Conservation (phyloP, 768 basidiomycete genomes). For the Holtermannia corniformis region DNA sequence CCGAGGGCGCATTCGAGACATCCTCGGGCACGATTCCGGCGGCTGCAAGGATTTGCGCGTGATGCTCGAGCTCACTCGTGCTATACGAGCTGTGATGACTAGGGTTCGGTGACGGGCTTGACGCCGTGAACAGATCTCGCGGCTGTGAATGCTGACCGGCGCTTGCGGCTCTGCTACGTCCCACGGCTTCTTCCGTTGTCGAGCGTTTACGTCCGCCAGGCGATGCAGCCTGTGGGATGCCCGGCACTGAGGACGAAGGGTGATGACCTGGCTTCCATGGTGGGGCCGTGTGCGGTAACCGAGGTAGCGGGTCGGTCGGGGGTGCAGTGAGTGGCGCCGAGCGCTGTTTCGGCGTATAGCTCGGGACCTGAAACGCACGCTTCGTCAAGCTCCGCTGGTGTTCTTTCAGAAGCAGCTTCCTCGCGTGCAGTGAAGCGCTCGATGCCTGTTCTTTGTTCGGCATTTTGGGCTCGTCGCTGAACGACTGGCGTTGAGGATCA, state of each 20-base stretch:
- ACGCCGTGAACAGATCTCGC: not conserved
- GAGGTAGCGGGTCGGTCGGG: not conserved
- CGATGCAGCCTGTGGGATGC: not conserved
- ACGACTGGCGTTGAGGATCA: slow-evolving; percentile 1
- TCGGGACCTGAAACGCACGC: slow-evolving; percentile 25
- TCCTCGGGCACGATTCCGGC: not conserved
- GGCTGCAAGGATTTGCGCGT: not conserved
- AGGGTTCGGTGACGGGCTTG: slow-evolving; percentile 1
- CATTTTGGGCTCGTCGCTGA: too few species aligned
- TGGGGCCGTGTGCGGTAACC: not conserved
- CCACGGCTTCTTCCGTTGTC: slow-evolving; percentile 29
- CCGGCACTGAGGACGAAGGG: not conserved
- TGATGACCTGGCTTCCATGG: not conserved
- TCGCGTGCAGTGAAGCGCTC: slow-evolving; percentile 15
- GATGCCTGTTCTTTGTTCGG: slow-evolving; percentile 1
- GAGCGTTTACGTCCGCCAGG: slow-evolving; percentile 11
- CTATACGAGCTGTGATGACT: not conserved
- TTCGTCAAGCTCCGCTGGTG: slow-evolving; percentile 28
- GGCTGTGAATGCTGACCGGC: slow-evolving; percentile 1
- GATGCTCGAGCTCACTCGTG: not conserved
- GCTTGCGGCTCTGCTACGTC: slow-evolving; percentile 23
- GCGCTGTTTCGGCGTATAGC: slow-evolving; percentile 3
- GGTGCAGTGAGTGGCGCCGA: not conserved
- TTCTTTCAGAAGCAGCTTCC: slow-evolving; percentile 26
- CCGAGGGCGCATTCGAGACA: not conserved